phyloP scores from a whole-genome alignment of 2,329 filamentous ascomycete genomes.

The Neofusicoccum cordaticola region DNA sequence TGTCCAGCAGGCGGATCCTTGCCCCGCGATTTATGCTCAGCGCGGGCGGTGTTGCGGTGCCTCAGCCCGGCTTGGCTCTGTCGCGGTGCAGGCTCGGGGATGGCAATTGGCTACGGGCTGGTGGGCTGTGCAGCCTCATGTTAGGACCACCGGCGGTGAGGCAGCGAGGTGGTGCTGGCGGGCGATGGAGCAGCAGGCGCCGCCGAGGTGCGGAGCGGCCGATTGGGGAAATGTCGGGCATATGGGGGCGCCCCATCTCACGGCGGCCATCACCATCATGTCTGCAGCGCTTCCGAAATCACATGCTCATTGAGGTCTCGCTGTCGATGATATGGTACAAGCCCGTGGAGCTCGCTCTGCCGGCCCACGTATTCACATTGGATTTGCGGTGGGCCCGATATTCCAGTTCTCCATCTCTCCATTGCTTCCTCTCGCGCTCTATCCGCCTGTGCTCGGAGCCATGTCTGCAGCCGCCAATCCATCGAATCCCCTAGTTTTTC shows the following conservation, averaged over 20 bases:
- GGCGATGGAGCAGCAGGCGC: not conserved
- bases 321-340: slow-evolving; percentile 9
- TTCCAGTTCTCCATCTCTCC: not conserved
- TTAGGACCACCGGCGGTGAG: not conserved
- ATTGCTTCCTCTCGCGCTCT: not conserved
- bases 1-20: not conserved
- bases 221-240: slow-evolving; percentile 7
- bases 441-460: not conserved
- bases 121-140: not conserved
- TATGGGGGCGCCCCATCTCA: not conserved
- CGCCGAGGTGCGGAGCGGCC: not conserved
- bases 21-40: not conserved
- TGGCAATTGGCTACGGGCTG: not conserved
- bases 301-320: slow-evolving; percentile 13
- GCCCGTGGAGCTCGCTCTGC: not conserved
- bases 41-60: not conserved
- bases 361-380: not conserved
- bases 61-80: slow-evolving; percentile 14
- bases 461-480: not conserved
- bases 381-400: not conserved
- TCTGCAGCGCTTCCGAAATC: not conserved
- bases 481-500: not conserved
- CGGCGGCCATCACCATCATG: not conserved
- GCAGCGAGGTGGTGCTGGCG: not conserved
- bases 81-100: not conserved